These are phyloP conservation scores for Suhomyces xylopsoci DNA, from an alignment of 805 yeast genomes.

Conservation along the genomic window DNA sequence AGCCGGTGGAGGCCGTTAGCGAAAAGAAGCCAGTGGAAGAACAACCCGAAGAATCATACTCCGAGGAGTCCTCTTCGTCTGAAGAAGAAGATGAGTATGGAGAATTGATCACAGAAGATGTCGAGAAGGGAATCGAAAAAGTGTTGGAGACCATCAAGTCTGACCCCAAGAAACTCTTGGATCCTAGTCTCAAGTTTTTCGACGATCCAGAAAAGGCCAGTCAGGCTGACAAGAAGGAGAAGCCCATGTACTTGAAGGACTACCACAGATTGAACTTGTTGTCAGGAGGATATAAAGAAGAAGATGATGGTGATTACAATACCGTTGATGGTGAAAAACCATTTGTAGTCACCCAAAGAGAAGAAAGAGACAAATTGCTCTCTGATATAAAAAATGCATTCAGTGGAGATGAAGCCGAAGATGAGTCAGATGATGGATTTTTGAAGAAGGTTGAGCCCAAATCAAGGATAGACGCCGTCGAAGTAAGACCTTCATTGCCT, in stretches of 20 bases:
- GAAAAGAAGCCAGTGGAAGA: slow-evolving; percentile 15
- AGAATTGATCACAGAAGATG: slow-evolving; percentile 79
- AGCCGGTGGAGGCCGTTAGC: slow-evolving; percentile 17
- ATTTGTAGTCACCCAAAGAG: slow-evolving; percentile 69
- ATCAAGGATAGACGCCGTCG: slow-evolving; percentile 23
- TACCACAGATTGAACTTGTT: slow-evolving; percentile 83
- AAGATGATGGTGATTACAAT: slow-evolving; percentile 46
- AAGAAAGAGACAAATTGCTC: slow-evolving; percentile 70
- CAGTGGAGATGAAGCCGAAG: slow-evolving; percentile 39
- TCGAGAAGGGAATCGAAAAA: slow-evolving; percentile 72
- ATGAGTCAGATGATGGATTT: slow-evolving; percentile 48
- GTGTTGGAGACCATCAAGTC: slow-evolving; percentile 68
- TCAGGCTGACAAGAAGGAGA: slow-evolving; percentile 23
- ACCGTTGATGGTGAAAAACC: slow-evolving; percentile 61
- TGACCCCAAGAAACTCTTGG: slow-evolving; percentile 63
- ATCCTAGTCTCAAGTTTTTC: slow-evolving; percentile 72
- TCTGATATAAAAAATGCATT: slow-evolving; percentile 74
- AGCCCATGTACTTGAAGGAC: slow-evolving; percentile 87
- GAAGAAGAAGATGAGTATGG: slow-evolving; percentile 93
- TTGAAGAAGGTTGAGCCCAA: slow-evolving; percentile 48
- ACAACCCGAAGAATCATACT: slow-evolving; percentile 21
- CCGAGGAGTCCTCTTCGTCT: slow-evolving; percentile 32
- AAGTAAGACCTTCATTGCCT: slow-evolving; percentile 48
- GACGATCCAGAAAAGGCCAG: slow-evolving; percentile 54
- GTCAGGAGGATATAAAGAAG: slow-evolving; percentile 57